A percentile compares a stretch with the other conserved stretches of the same genome.
These are phyloP conservation scores for Geotrichum klebahnii DNA, from an alignment of 1,139 yeast species.

Conservation along the genomic window DNA sequence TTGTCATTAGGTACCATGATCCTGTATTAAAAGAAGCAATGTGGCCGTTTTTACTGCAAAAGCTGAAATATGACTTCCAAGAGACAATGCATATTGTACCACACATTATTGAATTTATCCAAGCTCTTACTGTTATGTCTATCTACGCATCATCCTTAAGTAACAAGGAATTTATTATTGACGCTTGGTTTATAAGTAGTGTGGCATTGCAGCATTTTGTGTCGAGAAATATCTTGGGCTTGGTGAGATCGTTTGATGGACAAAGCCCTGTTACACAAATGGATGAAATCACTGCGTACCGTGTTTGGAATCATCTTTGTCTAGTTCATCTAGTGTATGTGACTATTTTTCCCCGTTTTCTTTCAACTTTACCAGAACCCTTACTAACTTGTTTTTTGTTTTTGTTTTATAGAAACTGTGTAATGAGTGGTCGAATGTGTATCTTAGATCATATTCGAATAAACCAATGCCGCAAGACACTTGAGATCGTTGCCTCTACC, in stretches of 20 bases:
- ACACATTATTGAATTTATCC: slow-evolving; percentile 56
- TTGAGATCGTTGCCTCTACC: slow-evolving; percentile 61
- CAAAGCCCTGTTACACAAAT: slow-evolving; percentile 44
- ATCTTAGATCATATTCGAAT: slow-evolving; percentile 63
- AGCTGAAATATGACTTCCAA: slow-evolving; percentile 47
- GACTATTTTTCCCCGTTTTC: background rate
- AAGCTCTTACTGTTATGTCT: slow-evolving; percentile 58
- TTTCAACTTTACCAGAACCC: background rate
- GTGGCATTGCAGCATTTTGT: slow-evolving; percentile 56
- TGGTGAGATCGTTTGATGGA: slow-evolving; percentile 36
- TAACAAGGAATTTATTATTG: slow-evolving; percentile 47
- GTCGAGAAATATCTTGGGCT: slow-evolving; percentile 44
- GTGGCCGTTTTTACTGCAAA: slow-evolving; percentile 39
- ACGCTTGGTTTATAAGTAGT: slow-evolving; percentile 60
- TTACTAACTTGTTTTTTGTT: background rate
- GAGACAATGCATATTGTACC: slow-evolving; percentile 44
- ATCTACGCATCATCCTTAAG: slow-evolving; percentile 59
- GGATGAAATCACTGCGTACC: slow-evolving; percentile 49
- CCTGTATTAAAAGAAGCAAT: slow-evolving; percentile 40
- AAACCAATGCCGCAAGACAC: slow-evolving; percentile 57
- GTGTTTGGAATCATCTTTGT: slow-evolving; percentile 71
- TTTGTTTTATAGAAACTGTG: slow-evolving; percentile 43
- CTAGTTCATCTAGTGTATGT: slow-evolving; percentile 56
- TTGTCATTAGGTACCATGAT: slow-evolving; percentile 53
- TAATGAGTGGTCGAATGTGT: slow-evolving; percentile 70